phyloP scores from a whole-genome alignment of 192 early-diverging fungal genomes.

The Coemansia sp. region DNA sequence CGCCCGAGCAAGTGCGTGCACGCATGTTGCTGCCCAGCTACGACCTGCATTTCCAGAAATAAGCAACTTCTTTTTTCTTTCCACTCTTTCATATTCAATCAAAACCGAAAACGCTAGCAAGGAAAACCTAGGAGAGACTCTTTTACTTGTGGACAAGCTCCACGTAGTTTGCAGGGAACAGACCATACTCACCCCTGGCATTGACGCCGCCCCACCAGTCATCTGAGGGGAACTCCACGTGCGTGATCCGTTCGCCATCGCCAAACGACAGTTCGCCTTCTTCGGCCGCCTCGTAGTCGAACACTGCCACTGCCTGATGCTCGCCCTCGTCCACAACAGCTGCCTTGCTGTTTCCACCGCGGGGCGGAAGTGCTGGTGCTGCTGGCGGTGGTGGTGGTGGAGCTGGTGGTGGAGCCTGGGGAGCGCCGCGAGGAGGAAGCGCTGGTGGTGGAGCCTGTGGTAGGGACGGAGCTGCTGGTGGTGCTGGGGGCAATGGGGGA shows the following conservation, averaged over 20 bases:
- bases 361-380: constrained; percentile 11
- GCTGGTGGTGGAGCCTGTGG: constrained; percentile 17
- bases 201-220: constrained; percentile 92
- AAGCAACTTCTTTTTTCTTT: constrained; percentile 8
- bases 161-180: constrained; percentile 75
- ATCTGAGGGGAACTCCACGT: constrained; percentile 79
- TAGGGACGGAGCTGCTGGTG: constrained; percentile 3
- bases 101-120: not conserved
- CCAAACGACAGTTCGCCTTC: constrained; percentile 84
- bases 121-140: not conserved
- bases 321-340: constrained; percentile 35
- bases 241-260: constrained; percentile 70
- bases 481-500: constrained; percentile 10
- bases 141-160: constrained; percentile 13
- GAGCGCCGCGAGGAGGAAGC: constrained; percentile 15
- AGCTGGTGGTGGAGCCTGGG: constrained; percentile 2
- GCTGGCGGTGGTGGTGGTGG: constrained; percentile 25
- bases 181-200: constrained; percentile 56
- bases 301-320: constrained; percentile 63
- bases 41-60: constrained; percentile 77
- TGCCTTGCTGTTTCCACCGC: no score
- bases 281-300: constrained; percentile 85
- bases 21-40: constrained; percentile 77
- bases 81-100: not conserved
- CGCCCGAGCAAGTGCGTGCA: constrained; percentile 58